A percentile compares a stretch with the other conserved stretches of the same genome.
Conservation (phyloP, 768 basidiomycete genomes). For the Crepidotus variabilis region DNA sequence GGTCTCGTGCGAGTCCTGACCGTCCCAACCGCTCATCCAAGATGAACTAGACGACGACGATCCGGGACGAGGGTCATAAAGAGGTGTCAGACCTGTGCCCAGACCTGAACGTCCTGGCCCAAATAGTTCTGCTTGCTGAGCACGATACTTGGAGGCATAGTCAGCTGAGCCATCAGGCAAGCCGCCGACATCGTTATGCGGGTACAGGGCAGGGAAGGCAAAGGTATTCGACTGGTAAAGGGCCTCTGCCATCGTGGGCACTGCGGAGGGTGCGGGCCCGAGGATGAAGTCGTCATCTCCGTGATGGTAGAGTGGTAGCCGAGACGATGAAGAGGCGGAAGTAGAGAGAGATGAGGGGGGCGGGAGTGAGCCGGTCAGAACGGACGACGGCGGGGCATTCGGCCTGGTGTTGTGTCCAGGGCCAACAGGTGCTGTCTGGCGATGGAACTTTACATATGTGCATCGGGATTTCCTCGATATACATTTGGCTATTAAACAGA, state of each 20-base stretch:
- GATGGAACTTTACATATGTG: constrained; percentile 80
- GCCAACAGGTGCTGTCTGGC: constrained; percentile 75
- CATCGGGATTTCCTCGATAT: constrained; percentile 65
- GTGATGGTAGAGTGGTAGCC: constrained; percentile 27
- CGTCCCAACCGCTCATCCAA: constrained; percentile 7
- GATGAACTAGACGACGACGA: constrained; percentile 5
- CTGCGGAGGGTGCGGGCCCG: constrained; percentile 27
- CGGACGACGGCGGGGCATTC: constrained; percentile 11
- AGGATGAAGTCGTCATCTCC: constrained; percentile 39
- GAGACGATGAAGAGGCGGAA: constrained; percentile 14
- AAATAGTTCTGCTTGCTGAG: constrained; percentile 17
- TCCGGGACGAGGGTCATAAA: constrained; percentile 15
- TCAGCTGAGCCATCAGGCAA: constrained; percentile 26
- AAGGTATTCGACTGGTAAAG: constrained; percentile 20
- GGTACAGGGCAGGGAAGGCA: constrained; percentile 18
- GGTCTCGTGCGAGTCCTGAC: constrained; percentile 2
- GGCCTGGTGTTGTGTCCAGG: constrained; percentile 58
- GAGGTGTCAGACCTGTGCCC: constrained; percentile 13
- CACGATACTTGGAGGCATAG: constrained; percentile 38
- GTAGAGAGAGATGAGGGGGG: constrained; percentile 10
- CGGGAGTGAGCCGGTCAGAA: constrained; percentile 8
- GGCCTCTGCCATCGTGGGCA: constrained; percentile 11
- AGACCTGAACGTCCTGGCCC: constrained; percentile 12
- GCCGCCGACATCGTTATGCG: constrained; percentile 10
- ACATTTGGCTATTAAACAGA: constrained; percentile 60